These are phyloP conservation scores for Fusarium marasasianum DNA, from an alignment of 2,329 filamentous ascomycete genomes.

Conservation along the genomic window DNA sequence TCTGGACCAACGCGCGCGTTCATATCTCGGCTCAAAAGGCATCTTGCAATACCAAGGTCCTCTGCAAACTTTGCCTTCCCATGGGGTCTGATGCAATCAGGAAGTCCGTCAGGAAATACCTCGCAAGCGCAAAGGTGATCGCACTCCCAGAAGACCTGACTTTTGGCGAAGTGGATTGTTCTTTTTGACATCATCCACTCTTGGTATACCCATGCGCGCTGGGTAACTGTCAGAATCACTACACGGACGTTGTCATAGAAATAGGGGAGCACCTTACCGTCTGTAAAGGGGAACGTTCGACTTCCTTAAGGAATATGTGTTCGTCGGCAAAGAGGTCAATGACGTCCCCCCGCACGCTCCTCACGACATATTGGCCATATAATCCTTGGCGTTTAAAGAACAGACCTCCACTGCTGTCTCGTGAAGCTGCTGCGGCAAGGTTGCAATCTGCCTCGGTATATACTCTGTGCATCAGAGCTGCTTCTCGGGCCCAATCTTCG, in stretches of 20 bases:
- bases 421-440: background rate
- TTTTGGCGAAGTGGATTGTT: background rate
- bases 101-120: background rate
- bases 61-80: background rate
- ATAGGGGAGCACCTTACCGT: accelerated
- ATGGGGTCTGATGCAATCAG: accelerated
- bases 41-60: accelerated
- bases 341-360: accelerated
- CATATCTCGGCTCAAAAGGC: background rate
- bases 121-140: background rate
- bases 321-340: background rate
- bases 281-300: background rate
- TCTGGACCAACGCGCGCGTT: too few relatives aligned
- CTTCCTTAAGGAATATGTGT: background rate
- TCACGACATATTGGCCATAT: background rate
- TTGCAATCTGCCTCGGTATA: background rate
- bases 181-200: background rate
- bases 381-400: background rate
- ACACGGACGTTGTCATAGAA: accelerated
- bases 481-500: background rate
- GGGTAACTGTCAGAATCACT: background rate
- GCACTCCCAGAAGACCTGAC: background rate
- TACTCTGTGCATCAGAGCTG: background rate
- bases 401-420: background rate
- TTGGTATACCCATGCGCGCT: background rate